Conservation (phyloP, 441 rosid genomes). For the Aleurites moluccanus region DNA sequence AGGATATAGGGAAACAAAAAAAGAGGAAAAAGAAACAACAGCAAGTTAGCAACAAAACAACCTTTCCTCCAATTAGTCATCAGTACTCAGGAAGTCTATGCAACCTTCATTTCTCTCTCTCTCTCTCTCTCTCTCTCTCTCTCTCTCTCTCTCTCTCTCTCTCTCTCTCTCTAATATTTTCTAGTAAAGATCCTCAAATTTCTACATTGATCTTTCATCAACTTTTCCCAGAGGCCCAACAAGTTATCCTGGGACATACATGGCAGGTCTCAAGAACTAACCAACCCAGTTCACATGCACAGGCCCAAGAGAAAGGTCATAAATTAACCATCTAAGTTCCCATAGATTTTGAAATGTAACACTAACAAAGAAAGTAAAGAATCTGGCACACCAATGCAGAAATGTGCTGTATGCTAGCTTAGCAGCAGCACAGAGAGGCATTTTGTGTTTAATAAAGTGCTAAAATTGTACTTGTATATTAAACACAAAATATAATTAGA, state of each 20-base stretch:
- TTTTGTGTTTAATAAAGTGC: slow-evolving; percentile 11
- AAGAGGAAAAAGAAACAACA: too few relatives aligned
- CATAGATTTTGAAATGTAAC: background rate
- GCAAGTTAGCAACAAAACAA: too few relatives aligned
- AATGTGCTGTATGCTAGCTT: background rate
- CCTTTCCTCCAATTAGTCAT: too few relatives aligned
- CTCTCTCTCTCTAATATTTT: background rate
- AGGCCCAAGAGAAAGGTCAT: background rate
- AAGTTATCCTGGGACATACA: background rate
- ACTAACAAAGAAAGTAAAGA: background rate
- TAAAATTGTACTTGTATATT: background rate
- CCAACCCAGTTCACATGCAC: background rate
- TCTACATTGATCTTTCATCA: background rate
- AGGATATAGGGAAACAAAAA: too few relatives aligned
- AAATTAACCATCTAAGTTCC: background rate
- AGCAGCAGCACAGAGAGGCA: background rate
- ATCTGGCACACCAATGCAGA: background rate
- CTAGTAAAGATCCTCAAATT: background rate
- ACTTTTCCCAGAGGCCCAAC: background rate
- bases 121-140: too few relatives aligned
- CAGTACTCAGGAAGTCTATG: too few relatives aligned
- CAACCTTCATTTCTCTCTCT: too few relatives aligned
- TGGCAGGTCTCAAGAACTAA: background rate
- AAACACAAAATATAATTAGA: background rate
- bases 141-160: too few relatives aligned